A percentile compares a stretch with the other conserved stretches of the same genome.
phyloP scores from a whole-genome alignment of 2,329 filamentous ascomycete genomes.

The Madurella mycetomatis region DNA sequence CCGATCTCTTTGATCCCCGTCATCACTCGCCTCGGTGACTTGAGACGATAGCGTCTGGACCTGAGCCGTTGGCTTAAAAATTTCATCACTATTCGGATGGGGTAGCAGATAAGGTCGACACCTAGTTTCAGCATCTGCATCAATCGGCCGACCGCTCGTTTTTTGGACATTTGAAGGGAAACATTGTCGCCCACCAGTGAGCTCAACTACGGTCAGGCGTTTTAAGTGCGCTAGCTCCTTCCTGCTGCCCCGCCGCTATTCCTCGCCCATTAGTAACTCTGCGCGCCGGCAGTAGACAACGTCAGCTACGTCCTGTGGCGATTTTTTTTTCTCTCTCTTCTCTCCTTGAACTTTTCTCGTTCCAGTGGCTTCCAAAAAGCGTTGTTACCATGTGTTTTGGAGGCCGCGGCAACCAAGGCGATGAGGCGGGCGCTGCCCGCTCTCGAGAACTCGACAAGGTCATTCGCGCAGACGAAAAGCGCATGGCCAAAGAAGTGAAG shows the following conservation, averaged over 20 bases:
- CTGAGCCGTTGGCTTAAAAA: neutral
- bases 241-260: constrained; percentile 3
- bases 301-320: constrained; percentile 3
- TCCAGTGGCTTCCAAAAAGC: neutral
- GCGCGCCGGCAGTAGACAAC: constrained; percentile 3
- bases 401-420: constrained; percentile 45
- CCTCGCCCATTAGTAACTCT: constrained; percentile 1
- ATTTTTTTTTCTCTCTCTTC: neutral
- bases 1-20: neutral
- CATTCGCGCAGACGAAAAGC: constrained; percentile 84
- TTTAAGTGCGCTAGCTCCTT: neutral
- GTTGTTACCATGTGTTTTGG: constrained; percentile 60
- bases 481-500: constrained; percentile 83
- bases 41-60: neutral
- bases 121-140: neutral
- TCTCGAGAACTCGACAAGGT: constrained; percentile 79
- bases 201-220: neutral
- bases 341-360: neutral
- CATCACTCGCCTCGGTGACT: neutral
- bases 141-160: neutral
- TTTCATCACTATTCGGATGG: neutral
- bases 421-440: constrained; percentile 48
- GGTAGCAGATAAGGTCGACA: neutral
- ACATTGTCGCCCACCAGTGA: neutral
- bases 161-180: neutral